Evolutionary conservation across 2,329 filamentous ascomycete genomes (phyloP), one percentile per base, ranked within the genome.

Genomic region (Pseudomassariella vexata): DNA sequence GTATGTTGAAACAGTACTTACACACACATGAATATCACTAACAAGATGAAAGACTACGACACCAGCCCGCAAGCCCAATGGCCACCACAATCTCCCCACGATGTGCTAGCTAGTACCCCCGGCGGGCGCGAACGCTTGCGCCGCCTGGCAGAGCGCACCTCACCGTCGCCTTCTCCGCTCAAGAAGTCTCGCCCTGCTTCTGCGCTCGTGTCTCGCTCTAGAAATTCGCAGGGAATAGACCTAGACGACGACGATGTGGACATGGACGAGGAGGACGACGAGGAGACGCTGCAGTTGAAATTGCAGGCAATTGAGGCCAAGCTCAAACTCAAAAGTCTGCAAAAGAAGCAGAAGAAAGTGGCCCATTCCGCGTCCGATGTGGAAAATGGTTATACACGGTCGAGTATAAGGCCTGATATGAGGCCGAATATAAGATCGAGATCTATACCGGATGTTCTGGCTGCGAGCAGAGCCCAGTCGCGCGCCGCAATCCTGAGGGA

Each of bases 291-390:
- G 20, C 78, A 94, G 51, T 64, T 98, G 40, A 81, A 94, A 54
- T 65, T 96, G 5, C 80, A 89, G 42, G 87, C 85, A 34, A 94
- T 98, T 37, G 82, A 96, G 57, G 87, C 89, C 6, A 81, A 83
- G 38, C 62, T 96, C 32, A 92, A 82, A 57, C 60, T 96, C 42
- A 96, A 95, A 59, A 88, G 82, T 50, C 63, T 96, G 10, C 85
- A 92, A 55, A 81, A 11, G 43, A 41, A 29, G 28, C 37, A 24
- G 40, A 45, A 19, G 27, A 24, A n/a, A 28, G 32, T 23, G 24
- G 29, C 16, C 11, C 19, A 3, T 19, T 22, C 17, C 26, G 38
- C 22, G 2, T 26, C 28, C 24, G 32, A 32, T 8, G 24, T 22
- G 4, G 32, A 24, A 18, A 27, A 23, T 24, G 20, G 23, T 18